These are phyloP conservation scores for Gymnopus androsaceus DNA, from an alignment of 1,284 basidiomycete species.

Conservation along the genomic window DNA sequence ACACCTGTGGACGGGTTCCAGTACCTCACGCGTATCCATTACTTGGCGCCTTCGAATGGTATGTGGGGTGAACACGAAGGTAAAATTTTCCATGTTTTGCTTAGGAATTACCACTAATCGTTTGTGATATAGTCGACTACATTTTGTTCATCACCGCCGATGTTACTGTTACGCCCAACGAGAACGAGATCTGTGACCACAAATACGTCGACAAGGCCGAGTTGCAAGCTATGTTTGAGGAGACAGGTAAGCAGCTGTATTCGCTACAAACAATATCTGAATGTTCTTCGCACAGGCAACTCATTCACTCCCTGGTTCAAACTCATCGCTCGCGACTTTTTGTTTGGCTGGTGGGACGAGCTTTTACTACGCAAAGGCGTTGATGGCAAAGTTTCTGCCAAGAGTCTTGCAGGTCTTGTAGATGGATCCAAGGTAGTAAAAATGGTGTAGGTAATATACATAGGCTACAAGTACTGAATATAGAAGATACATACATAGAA, in stretches of 20 bases:
- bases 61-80: constrained; percentile 99
- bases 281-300: constrained; percentile 53
- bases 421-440: constrained; percentile 78
- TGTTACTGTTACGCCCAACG: constrained; percentile 83
- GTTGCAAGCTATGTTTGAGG: constrained; percentile 88
- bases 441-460: constrained; percentile 52
- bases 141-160: constrained; percentile 94
- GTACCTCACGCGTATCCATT: constrained; percentile 96
- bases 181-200: constrained; percentile 90
- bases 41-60: constrained; percentile 91
- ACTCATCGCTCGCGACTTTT: constrained; percentile 93
- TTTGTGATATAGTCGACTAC: constrained; percentile 79
- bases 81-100: constrained; percentile 31
- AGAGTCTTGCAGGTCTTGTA: constrained; percentile 65
- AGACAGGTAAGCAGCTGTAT: constrained; percentile 55
- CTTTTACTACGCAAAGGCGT: constrained; percentile 65
- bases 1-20: constrained; percentile 87
- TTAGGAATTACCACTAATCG: not conserved
- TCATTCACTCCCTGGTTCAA: constrained; percentile 99
- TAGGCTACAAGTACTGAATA: constrained; percentile 1
- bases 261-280: constrained; percentile 12
- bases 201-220: constrained; percentile 93
- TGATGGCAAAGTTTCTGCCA: constrained; percentile 66
- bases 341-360: constrained; percentile 99
- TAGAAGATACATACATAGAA: constrained; percentile 8